Conservation (phyloP, 345 rosid species). For the Lepidium sativum region DNA sequence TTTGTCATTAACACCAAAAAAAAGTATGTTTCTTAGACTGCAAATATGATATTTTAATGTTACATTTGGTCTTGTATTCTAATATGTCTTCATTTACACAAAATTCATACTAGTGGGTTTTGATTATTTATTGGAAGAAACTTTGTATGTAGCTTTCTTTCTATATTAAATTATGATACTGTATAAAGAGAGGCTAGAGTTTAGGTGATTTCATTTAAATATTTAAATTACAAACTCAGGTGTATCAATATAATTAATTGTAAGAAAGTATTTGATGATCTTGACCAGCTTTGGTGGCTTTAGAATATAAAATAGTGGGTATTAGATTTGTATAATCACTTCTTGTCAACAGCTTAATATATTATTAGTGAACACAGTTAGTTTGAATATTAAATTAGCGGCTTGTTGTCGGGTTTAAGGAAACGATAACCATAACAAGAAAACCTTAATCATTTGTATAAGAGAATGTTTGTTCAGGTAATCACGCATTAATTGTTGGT, state of each 20-base stretch:
- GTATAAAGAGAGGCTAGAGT: not conserved
- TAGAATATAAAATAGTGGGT: not conserved
- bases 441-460: conserved; percentile 8
- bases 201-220: not conserved
- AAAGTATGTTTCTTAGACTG: too few species aligned
- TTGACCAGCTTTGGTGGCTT: conserved; percentile 4
- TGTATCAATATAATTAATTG: not conserved
- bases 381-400: not conserved
- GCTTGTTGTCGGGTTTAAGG: conserved; percentile 26
- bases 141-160: not conserved
- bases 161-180: not conserved
- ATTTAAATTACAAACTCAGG: not conserved
- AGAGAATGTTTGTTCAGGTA: not conserved
- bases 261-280: not conserved
- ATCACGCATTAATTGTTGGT: too few species aligned
- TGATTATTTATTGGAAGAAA: not conserved
- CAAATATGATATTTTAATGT: too few species aligned
- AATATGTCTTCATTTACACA: not conserved
- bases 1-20: not conserved
- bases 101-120: not conserved
- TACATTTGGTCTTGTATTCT: not conserved
- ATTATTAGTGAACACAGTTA: not conserved
- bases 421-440: not conserved
- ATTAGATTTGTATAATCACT: not conserved
- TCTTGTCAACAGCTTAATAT: not conserved